Base-by-base conservation (phyloP, 2,329 filamentous ascomycete genomes). In the Apiospora sp. region DNA sequence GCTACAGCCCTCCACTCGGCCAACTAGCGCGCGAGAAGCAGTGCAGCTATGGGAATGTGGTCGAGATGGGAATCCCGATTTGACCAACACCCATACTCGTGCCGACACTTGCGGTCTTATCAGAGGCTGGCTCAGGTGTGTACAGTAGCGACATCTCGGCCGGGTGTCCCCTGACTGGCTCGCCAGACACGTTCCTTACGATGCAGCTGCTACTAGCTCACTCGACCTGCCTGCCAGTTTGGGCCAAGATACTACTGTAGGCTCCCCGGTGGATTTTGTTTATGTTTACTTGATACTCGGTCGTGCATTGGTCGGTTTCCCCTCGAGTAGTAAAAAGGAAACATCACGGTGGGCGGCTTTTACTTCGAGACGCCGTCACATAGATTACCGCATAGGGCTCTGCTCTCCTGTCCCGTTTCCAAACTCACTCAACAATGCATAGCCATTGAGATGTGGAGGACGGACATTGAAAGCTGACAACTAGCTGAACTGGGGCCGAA, bases 401-500 rank as follows among this genome's bases (percentile, higher is more conserved):
- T 30, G 19, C 46, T 22, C 10, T 30, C 27, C 54, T 61, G 37
- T 41, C 37, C 37, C 10, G 37, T 41, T 41, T 41, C 37, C 37
- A 10, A 10, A 10, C 8, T 41, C 37, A 10, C 37, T 10, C 37
- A 41, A 41, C 37, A 41, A 61, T 61, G 54, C 54, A 61, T 30
- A 37, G 54, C 54, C 54, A n/a, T 37, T 30, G 30, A 27, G 51
- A 61, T 49, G 54, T 61, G 54, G 54, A 34, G 7, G 54, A 34
- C 54, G 13, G 54, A 19, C 54, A 61, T 37, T 19, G 37, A 41
- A 10, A 61, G 54, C 54, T 37, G 54, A 61, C 54, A 61, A 37
- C 54, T 61, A 61, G 54, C 54, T 61, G 54, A 7, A 37, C 54
- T n/a, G 67, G 43, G 67, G 43, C 68, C 68, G 68, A 69, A n/a